These are phyloP conservation scores for Globisporangium viniferum DNA, from an alignment of 352 stramenopile genomes.

Conservation along the genomic window DNA sequence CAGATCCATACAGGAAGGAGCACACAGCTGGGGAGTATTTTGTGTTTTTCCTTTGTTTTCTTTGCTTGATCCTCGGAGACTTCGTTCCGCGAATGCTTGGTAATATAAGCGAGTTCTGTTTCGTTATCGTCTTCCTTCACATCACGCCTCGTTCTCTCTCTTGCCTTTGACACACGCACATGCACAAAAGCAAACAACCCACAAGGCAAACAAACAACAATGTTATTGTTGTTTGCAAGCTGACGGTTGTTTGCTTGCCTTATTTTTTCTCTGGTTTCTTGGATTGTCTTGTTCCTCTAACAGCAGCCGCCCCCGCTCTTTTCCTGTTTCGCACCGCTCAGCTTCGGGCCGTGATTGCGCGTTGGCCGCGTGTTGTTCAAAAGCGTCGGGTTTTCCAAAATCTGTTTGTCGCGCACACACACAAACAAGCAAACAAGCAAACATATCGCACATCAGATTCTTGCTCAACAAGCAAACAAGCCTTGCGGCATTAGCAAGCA, in stretches of 20 bases:
- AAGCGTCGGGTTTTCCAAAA: slow-evolving; percentile 88
- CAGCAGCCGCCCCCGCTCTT: slow-evolving; percentile 45
- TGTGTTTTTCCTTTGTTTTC: too few relatives aligned
- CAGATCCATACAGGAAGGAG: too few relatives aligned
- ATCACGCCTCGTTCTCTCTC: background rate
- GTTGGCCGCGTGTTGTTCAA: slow-evolving; percentile 76
- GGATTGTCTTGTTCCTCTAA: background rate
- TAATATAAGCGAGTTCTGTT: background rate
- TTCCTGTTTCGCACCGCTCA: slow-evolving; percentile 53
- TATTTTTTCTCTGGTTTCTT: background rate
- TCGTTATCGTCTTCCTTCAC: too few relatives aligned
- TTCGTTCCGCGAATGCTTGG: background rate
- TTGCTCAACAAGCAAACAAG: background rate
- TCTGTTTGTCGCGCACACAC: slow-evolving; percentile 37
- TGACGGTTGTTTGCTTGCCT: background rate
- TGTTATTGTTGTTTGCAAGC: background rate
- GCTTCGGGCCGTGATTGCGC: slow-evolving; percentile 29
- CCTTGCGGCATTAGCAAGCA: background rate
- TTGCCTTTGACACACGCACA: slow-evolving; percentile 1
- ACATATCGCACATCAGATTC: background rate
- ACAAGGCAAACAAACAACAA: background rate
- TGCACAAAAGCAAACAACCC: background rate
- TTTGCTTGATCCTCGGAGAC: too few relatives aligned
- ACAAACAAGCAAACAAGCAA: background rate
- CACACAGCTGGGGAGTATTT: too few relatives aligned